Evolutionary conservation across 148 eudicot genomes (phyloP), one percentile per base, ranked within the genome.

Genomic region (Diospyros kaki): DNA sequence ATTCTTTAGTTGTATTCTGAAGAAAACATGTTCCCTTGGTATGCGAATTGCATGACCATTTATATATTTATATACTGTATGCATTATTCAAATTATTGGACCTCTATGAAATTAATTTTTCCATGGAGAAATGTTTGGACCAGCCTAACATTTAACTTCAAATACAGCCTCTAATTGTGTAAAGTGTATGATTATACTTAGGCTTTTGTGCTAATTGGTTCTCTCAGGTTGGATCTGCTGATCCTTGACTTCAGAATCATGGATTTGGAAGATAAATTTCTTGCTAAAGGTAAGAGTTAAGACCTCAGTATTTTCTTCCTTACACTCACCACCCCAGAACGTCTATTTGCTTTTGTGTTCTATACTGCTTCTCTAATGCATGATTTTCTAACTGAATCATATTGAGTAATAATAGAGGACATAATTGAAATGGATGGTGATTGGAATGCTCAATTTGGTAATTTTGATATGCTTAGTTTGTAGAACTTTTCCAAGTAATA

Each of bases 271-370:
- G 87, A 83, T 70, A 80, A 69, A 69, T 64, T 80, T 67, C 68
- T 77, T 54, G 65, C 67, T 68, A 62, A 78, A 82, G 91, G 89
- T 86, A 73, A 53, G 71, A 82, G 91, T 87, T 86, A 73, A 53
- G 71, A 69, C 38, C 63, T 69, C 15, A 28, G 51, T 76, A 48
- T 8, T 48, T 48, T 48, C 52, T 48, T 28, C 0, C 8, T 48
- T 4, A 4, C 52, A 48, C 52, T 48, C 52, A 4, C 52, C 8
- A 4, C 6, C 51, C 59, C 64, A 4, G 6, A 48, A 48, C 52
- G 0, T 48, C 60, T 40, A 38, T 14, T 69, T 52, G 9, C 46
- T 13, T 69, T 8, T 12, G 8, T 40, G 2, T 69, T 53, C 8
- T 48, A 48, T 39, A 3, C 42, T 67, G 52, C 52, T 48, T 48